Percentiles rank a stretch among this genome's conserved stretches.
Conservation (phyloP, 2,329 filamentous ascomycete genomes). For the Alternaria brassicicola region DNA sequence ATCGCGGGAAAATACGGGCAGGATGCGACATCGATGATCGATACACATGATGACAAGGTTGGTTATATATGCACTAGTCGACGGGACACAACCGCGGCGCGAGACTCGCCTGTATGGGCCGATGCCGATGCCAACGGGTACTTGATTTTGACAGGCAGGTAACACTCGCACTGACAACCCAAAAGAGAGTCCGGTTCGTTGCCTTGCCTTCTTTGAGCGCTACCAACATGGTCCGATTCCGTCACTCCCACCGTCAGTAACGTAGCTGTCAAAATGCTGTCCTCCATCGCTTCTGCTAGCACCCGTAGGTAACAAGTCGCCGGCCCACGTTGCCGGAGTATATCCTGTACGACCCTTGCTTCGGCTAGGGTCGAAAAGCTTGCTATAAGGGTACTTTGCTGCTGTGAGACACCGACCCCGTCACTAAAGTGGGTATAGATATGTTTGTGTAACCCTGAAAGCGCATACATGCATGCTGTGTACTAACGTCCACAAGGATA, state of each 20-base stretch:
- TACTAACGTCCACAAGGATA: constrained; percentile 24
- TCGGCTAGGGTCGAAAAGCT: constrained; percentile 24
- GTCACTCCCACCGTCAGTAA: constrained; percentile 42
- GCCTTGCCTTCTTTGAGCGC: constrained; percentile 16
- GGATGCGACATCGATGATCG: constrained; percentile 30
- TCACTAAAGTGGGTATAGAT: constrained; percentile 30
- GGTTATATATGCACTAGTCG: constrained; percentile 32
- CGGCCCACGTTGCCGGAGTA: constrained; percentile 38
- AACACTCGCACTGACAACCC: constrained; percentile 30
- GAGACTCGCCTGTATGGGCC: constrained; percentile 14
- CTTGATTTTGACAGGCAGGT: constrained; percentile 39
- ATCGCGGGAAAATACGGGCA: constrained; percentile 40
- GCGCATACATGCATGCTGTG: constrained; percentile 40
- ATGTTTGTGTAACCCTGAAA: constrained; percentile 33
- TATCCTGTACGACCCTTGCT: constrained; percentile 24
- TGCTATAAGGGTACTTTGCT: constrained; percentile 27
- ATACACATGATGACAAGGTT: constrained; percentile 25
- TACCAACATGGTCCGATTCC: constrained; percentile 37
- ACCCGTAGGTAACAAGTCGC: constrained; percentile 32
- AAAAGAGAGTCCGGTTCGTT: constrained; percentile 14
- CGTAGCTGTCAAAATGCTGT: constrained; percentile 43
- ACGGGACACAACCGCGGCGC: constrained; percentile 31
- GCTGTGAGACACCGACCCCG: constrained; percentile 40
- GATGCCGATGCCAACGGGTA: constrained; percentile 27
- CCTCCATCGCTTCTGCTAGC: constrained; percentile 32